phyloP scores from a whole-genome alignment of 169 alveolate species.

The Plasmodium inui region DNA sequence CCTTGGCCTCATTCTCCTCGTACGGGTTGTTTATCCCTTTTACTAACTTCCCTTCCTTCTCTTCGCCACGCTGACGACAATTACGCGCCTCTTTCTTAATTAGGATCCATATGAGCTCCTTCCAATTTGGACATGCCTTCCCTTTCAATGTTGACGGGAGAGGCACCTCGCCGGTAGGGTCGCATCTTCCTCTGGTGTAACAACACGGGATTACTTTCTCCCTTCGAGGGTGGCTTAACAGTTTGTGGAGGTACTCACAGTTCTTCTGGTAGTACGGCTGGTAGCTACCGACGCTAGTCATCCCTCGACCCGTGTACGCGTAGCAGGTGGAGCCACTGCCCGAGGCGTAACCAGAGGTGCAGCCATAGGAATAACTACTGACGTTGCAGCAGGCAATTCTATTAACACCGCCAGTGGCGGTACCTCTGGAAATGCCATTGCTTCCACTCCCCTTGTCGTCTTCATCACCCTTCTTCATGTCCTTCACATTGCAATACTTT shows the following conservation, averaged over 20 bases:
- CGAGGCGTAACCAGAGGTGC: not conserved
- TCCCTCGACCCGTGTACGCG: not conserved
- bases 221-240: not conserved
- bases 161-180: not conserved
- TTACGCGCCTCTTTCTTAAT: not conserved
- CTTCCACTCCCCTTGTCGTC: not conserved
- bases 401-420: not conserved
- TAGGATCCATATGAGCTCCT: slow-evolving; percentile 1
- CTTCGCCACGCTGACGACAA: not conserved
- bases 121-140: not conserved
- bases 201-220: not conserved
- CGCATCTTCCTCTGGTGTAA: not conserved
- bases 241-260: not conserved
- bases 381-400: not conserved
- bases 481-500: not conserved
- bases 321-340: not conserved
- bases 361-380: not conserved
- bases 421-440: not conserved
- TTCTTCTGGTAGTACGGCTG: not conserved
- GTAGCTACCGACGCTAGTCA: not conserved
- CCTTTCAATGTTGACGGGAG: not conserved
- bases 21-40: not conserved
- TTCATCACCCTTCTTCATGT: not conserved
- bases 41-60: not conserved
- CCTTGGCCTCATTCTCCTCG: not conserved